A percentile compares a stretch with the other conserved stretches of the same genome.
phyloP scores from a whole-genome alignment of 139 green algal species.

The Asterochloris sp. region DNA sequence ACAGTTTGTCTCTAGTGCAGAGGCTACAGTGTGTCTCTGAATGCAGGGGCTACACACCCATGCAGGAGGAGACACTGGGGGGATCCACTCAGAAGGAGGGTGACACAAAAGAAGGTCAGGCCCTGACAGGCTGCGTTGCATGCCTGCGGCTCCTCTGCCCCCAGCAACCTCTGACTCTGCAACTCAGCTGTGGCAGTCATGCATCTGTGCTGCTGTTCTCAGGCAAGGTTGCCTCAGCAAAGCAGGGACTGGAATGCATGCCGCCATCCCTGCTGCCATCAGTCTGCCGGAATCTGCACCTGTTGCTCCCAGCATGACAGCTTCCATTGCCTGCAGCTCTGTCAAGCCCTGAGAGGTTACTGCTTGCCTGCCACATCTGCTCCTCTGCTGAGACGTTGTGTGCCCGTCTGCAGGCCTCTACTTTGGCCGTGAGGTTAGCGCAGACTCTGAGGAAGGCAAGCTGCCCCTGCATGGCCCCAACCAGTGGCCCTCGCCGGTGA shows the following conservation, averaged over 20 bases:
- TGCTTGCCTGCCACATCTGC: not conserved
- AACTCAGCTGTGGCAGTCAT: no score
- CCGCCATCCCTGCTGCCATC: not conserved
- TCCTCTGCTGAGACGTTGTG: slow-evolving; percentile 10
- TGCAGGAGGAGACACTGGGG: slow-evolving; percentile 86
- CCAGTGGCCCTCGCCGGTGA: slow-evolving; percentile 67
- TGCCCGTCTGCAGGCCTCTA: slow-evolving; percentile 43
- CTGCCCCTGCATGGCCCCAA: slow-evolving; percentile 88
- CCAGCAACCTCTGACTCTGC: no score
- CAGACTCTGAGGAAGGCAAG: slow-evolving; percentile 38
- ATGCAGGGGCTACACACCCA: slow-evolving; percentile 44
- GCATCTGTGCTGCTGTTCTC: no score
- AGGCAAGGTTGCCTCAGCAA: no score
- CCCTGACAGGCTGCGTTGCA: not conserved
- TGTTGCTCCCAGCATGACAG: not conserved
- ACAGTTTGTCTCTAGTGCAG: not conserved
- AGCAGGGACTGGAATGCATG: no score
- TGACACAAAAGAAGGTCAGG: slow-evolving; percentile 86
- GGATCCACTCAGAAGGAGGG: slow-evolving; percentile 45
- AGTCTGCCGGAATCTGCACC: not conserved
- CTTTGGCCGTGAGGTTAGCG: slow-evolving; percentile 64
- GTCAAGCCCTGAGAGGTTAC: not conserved
- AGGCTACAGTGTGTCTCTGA: slow-evolving; percentile 44
- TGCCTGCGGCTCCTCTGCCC: no score
- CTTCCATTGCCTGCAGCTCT: not conserved